Percentiles rank a stretch among this genome's conserved stretches.
phyloP scores from a whole-genome alignment of 192 early-diverging fungal species.

The Backusella tarrabulga region DNA sequence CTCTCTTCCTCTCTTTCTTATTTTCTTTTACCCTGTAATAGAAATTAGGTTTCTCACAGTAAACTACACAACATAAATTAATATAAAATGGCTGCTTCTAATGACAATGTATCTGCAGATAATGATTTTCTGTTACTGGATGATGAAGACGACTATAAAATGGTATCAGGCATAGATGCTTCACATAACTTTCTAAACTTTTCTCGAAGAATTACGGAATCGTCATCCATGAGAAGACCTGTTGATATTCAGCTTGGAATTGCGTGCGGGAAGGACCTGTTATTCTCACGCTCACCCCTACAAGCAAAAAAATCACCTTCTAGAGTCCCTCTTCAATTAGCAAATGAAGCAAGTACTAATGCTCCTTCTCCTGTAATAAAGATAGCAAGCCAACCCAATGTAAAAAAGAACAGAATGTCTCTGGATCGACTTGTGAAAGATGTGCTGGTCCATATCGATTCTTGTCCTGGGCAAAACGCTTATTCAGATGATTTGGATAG shows the following conservation, averaged over 20 bases:
- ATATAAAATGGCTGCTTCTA: not conserved
- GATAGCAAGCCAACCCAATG: not conserved
- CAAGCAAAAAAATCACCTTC: not conserved
- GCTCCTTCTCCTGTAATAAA: not conserved
- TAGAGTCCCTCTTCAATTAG: not conserved
- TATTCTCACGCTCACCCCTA: not conserved
- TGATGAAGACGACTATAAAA: not conserved
- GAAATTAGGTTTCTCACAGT: not conserved
- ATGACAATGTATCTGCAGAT: not conserved
- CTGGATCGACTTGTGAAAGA: constrained; percentile 1
- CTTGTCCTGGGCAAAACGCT: not conserved
- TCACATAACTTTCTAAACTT: constrained; percentile 14
- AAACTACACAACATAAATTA: not conserved
- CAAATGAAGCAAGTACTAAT: not conserved
- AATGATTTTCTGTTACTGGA: not conserved
- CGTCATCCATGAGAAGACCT: constrained; percentile 6
- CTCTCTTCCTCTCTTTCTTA: not conserved
- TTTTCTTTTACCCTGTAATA: not conserved
- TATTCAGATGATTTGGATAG: constrained; percentile 12
- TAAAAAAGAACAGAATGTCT: not conserved
- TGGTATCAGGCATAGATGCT: not conserved
- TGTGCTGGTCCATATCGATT: constrained; percentile 14
- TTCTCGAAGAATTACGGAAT: not conserved
- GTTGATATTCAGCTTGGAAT: constrained; percentile 22
- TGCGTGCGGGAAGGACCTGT: not conserved